Evolutionary conservation across 495 filamentous ascomycete genomes (phyloP), one percentile per base, ranked within the genome.

Genomic region (Viridothelium virens): DNA sequence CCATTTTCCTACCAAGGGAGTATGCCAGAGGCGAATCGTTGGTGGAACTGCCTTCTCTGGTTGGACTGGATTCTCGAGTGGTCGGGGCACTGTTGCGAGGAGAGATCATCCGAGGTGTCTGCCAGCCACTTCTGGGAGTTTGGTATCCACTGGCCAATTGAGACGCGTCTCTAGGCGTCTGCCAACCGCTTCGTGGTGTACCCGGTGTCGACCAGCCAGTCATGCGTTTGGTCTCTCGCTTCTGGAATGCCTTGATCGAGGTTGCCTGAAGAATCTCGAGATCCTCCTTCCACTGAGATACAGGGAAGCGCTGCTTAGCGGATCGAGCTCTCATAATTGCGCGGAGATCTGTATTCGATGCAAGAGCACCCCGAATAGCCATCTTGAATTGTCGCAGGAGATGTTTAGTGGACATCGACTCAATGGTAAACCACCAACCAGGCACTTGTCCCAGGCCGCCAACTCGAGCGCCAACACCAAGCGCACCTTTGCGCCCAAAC

Each of bases 381-480:
- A 82, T 77, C 68, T 84, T 86, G 76, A 91, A 91, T 73, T 92
- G 89, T 46, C 85, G 84, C 50, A 91, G 74, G 16, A 91, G 73
- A 76, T 92, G 89, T 14, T 81, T 82, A 1, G 87, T 87, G 2
- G 86, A 85, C 11, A 82, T 88, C 0, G 86, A 89, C 74, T 92
- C 89, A 65, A 77, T 82, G 67, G 81, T 90, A 70, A 82, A 87
- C 86, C 86, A 88, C 80, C 85, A 90, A 44, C 89, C 88, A n/a
- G 89, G 89, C 87, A 91, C 90, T 68, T 89, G 86, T 2, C 89
- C 89, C 38, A 91, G 79, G 75, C 87, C 87, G 79, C 82, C 82
- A 38, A 85, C 83, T 18, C 83, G 78, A 41, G 87, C 85, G 31
- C 89, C 89, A 63, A 91, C 87, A 63, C 89, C 88, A 16, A 91